phyloP scores from a whole-genome alignment of 2,329 filamentous ascomycete genomes.

The Pyrenochaeta sp. region DNA sequence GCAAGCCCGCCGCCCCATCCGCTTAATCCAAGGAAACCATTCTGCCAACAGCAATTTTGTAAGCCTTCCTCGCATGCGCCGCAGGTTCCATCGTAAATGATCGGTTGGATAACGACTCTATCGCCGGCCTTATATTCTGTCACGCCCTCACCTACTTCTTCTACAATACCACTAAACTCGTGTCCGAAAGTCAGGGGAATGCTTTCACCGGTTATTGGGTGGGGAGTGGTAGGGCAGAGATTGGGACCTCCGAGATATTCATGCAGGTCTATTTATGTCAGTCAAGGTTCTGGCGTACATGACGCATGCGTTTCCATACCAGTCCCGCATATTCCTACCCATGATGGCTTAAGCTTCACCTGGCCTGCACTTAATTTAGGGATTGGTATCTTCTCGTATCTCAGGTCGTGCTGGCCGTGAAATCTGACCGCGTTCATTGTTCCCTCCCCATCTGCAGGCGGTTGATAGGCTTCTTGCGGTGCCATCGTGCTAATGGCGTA shows the following conservation, averaged over 20 bases:
- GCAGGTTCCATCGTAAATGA: conserved; percentile 64
- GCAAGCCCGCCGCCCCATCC: conserved; percentile 62
- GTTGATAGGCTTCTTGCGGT: conserved; percentile 17
- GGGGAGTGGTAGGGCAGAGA: conserved; percentile 61
- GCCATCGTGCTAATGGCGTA: conserved; percentile 1
- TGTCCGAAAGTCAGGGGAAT: conserved; percentile 63
- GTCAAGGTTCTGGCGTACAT: conserved; percentile 4
- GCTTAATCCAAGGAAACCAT: conserved; percentile 63
- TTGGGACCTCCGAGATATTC: conserved; percentile 59
- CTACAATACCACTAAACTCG: conserved; percentile 62
- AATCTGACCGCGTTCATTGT: conserved; percentile 59
- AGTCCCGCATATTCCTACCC: conserved; percentile 54
- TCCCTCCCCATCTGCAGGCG: conserved; percentile 21
- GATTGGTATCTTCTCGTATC: conserved; percentile 54
- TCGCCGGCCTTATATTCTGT: conserved; percentile 59
- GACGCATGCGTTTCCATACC: conserved; percentile 26
- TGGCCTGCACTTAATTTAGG: conserved; percentile 51
- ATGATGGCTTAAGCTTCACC: conserved; percentile 54
- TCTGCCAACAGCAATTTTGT: conserved; percentile 64
- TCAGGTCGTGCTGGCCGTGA: conserved; percentile 55
- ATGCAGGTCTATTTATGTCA: conserved; percentile 50
- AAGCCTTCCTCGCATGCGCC: conserved; percentile 61
- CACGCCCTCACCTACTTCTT: conserved; percentile 62
- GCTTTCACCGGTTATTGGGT: conserved; percentile 63
- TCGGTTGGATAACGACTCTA: conserved; percentile 61